Conservation (phyloP, 495 filamentous ascomycete species). For the Geoglossum glabrum region DNA sequence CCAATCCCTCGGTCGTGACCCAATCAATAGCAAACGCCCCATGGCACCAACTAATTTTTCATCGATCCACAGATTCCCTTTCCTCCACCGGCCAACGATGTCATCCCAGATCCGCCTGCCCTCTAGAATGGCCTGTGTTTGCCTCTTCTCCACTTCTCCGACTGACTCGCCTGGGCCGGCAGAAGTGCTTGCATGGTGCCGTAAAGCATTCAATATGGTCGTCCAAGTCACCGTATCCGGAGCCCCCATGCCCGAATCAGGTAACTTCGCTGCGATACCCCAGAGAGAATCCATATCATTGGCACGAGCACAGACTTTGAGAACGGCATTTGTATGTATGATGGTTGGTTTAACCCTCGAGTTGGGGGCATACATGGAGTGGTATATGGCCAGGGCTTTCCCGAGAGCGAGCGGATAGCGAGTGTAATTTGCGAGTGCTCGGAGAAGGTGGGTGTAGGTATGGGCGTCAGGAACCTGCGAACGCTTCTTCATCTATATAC, state of each 20-base stretch:
- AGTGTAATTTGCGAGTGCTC: conserved; percentile 40
- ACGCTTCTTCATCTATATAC: conserved; percentile 77
- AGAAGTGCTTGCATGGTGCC: conserved; percentile 16
- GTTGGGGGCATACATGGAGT: conserved; percentile 39
- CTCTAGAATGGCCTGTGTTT: conserved; percentile 26
- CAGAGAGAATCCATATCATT: conserved; percentile 56
- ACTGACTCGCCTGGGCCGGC: conserved; percentile 7
- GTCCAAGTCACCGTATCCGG: conserved; percentile 59
- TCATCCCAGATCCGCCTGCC: conserved; percentile 64
- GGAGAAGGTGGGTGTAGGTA: conserved; percentile 69
- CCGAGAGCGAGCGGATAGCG: conserved; percentile 30
- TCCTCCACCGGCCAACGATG: conserved; percentile 47
- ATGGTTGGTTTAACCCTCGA: conserved; percentile 41
- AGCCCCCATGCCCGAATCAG: conserved; percentile 34
- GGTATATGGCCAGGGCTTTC: conserved; percentile 49
- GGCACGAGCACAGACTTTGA: conserved; percentile 55
- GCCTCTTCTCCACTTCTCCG: conserved; percentile 11
- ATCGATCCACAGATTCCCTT: conserved; percentile 47
- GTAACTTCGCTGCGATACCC: conserved; percentile 42
- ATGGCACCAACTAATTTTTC: conserved; percentile 55
- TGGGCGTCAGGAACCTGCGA: conserved; percentile 47
- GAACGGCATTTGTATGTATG: conserved; percentile 68
- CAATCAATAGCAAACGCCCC: conserved; percentile 46
- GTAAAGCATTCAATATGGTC: conserved; percentile 55
- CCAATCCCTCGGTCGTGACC: conserved; percentile 34